phyloP scores from a whole-genome alignment of 2,329 filamentous ascomycete genomes.

The Leptographium galeiforme region DNA sequence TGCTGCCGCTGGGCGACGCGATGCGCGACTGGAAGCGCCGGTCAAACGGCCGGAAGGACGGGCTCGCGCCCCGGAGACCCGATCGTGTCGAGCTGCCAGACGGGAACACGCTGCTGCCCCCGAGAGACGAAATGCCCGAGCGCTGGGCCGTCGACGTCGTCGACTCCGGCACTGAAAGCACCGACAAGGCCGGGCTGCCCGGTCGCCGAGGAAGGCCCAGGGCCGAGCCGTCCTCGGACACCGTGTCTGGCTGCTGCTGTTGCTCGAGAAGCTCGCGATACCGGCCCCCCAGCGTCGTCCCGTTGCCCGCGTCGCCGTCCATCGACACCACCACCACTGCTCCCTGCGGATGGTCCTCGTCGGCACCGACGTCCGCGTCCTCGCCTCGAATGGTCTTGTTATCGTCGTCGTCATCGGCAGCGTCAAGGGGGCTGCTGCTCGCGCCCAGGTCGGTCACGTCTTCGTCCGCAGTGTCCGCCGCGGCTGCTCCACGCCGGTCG shows the following conservation, averaged over 20 bases:
- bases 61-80: conserved; percentile 55
- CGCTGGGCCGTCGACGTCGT: conserved; percentile 64
- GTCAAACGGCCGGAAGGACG: conserved; percentile 86
- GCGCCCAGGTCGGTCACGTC: conserved; percentile 5
- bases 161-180: conserved; percentile 63
- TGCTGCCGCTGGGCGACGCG: conserved; percentile 35
- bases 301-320: conserved; percentile 11
- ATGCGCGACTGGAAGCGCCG: conserved; percentile 85
- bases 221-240: conserved; percentile 41
- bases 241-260: conserved; percentile 26
- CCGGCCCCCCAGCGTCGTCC: conserved; percentile 23
- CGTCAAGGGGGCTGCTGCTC: background rate
- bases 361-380: conserved; percentile 11
- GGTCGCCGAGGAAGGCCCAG: conserved; percentile 35
- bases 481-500: conserved; percentile 3
- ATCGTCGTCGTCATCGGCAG: conserved; percentile 24
- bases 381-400: conserved; percentile 28
- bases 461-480: conserved; percentile 6
- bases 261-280: conserved; percentile 32
- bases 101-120: conserved; percentile 53
- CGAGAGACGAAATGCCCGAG: conserved; percentile 44
- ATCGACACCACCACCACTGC: background rate
- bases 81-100: conserved; percentile 52
- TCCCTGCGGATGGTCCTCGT: background rate
- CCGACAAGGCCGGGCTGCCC: conserved; percentile 56